Conservation (phyloP, 2,329 filamentous ascomycete genomes). For the Apiospora aurea region DNA sequence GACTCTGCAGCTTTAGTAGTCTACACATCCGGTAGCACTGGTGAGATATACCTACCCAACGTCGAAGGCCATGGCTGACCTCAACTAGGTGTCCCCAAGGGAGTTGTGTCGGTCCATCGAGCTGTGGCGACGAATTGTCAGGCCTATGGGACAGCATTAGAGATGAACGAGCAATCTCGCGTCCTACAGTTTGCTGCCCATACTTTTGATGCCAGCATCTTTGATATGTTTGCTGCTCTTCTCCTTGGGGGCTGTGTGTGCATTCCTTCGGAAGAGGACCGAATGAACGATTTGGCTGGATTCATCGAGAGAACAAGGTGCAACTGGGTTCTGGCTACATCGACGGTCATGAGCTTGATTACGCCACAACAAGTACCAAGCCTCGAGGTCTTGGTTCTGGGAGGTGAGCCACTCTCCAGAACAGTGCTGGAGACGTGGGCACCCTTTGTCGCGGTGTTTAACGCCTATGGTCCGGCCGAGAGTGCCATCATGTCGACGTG, state of each 20-base stretch:
- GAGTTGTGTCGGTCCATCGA: background rate
- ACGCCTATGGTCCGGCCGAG: background rate
- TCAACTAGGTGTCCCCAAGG: background rate
- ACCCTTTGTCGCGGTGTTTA: background rate
- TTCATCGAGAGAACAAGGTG: slow-evolving; percentile 29
- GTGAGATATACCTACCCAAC: slow-evolving; percentile 10
- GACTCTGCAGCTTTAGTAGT: slow-evolving; percentile 32
- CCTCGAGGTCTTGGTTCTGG: background rate
- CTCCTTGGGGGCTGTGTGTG: slow-evolving; percentile 24
- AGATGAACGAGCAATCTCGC: slow-evolving; percentile 28
- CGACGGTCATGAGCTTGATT: slow-evolving; percentile 12
- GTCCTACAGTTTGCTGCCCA: slow-evolving; percentile 27
- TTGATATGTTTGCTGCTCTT: slow-evolving; percentile 23
- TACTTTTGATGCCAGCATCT: slow-evolving; percentile 27
- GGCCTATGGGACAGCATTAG: background rate
- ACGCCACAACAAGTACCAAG: background rate
- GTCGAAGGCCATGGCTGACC: background rate
- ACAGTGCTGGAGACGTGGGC: background rate
- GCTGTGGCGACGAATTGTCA: too few relatives aligned
- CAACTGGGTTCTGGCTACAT: background rate
- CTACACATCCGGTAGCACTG: slow-evolving; percentile 34
- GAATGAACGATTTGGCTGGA: slow-evolving; percentile 6
- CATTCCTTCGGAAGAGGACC: slow-evolving; percentile 24
- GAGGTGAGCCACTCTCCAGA: background rate
- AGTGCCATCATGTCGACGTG: background rate